Conservation (phyloP, 2,329 filamentous ascomycete genomes). For the Ascochyta koolunga region DNA sequence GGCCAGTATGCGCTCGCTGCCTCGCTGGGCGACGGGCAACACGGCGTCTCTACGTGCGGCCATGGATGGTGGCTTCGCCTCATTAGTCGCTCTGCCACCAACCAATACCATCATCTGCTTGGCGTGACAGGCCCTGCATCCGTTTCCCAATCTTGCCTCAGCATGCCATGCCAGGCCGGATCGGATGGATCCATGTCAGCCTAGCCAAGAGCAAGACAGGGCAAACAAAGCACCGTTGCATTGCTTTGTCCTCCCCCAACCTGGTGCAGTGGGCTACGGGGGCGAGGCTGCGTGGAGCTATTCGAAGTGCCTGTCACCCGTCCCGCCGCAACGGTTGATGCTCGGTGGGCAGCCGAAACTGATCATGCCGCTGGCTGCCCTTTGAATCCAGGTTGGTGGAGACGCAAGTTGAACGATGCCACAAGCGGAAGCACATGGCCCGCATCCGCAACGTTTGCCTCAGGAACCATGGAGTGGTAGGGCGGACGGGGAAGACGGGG, state of each 20-base stretch:
- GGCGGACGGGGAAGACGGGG: constrained; percentile 37
- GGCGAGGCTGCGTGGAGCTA: neutral
- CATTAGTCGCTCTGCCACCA: constrained; percentile 5
- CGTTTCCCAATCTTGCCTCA: neutral
- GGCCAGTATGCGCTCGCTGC: constrained; percentile 14
- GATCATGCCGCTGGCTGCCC: constrained; percentile 14
- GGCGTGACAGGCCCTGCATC: constrained; percentile 15
- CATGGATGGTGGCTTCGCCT: constrained; percentile 23
- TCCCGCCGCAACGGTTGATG: constrained; percentile 9
- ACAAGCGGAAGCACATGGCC: constrained; percentile 21
- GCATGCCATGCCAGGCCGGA: constrained; percentile 5
- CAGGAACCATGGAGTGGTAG: constrained; percentile 26
- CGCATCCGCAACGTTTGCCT: constrained; percentile 27
- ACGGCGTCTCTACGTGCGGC: constrained; percentile 20
- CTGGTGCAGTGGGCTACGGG: neutral
- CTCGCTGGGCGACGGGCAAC: constrained; percentile 16
- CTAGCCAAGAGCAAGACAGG: neutral
- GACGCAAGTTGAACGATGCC: constrained; percentile 29
- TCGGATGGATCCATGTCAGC: constrained; percentile 8
- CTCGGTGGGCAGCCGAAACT: constrained; percentile 4
- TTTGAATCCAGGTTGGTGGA: constrained; percentile 21
- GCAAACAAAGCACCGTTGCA: constrained; percentile 13
- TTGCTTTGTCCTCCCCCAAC: constrained; percentile 11
- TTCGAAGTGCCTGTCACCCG: constrained; percentile 15
- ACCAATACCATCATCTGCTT: constrained; percentile 17